phyloP scores from a whole-genome alignment of 164 flowering plant species.

The Tetracentron sinense region DNA sequence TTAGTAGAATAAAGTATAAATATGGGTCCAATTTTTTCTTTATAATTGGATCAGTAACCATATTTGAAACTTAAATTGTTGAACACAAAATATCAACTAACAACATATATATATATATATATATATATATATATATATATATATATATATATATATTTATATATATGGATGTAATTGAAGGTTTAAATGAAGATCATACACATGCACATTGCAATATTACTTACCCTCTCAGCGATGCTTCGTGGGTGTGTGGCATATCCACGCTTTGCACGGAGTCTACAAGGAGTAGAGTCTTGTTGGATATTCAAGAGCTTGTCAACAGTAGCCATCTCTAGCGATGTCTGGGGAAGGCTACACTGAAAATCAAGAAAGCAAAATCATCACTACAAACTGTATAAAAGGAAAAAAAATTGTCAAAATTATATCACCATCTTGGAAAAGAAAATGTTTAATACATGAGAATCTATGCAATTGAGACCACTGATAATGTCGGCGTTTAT shows the following conservation, averaged over 20 bases:
- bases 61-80: too few relatives aligned
- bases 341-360: conserved; percentile 61
- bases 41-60: too few relatives aligned
- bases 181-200: too few relatives aligned
- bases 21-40: neutral
- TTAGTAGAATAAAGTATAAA: neutral
- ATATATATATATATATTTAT: neutral
- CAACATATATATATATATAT: too few relatives aligned
- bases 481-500: conserved; percentile 31
- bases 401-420: neutral
- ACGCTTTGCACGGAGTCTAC: conserved; percentile 83
- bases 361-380: conserved; percentile 9
- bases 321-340: conserved; percentile 54
- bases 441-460: conserved; percentile 41
- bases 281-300: conserved; percentile 72
- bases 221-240: conserved; percentile 86
- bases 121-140: neutral
- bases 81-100: too few relatives aligned
- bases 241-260: conserved; percentile 91
- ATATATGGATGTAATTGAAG: too few relatives aligned
- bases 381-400: neutral
- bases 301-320: conserved; percentile 62
- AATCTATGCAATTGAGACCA: conserved; percentile 35
- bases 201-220: conserved; percentile 10
- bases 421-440: too few relatives aligned